Percentiles rank a stretch among this genome's conserved stretches.
These are phyloP conservation scores for Holtermannia corniformis DNA, from an alignment of 768 basidiomycete species.

Conservation along the genomic window DNA sequence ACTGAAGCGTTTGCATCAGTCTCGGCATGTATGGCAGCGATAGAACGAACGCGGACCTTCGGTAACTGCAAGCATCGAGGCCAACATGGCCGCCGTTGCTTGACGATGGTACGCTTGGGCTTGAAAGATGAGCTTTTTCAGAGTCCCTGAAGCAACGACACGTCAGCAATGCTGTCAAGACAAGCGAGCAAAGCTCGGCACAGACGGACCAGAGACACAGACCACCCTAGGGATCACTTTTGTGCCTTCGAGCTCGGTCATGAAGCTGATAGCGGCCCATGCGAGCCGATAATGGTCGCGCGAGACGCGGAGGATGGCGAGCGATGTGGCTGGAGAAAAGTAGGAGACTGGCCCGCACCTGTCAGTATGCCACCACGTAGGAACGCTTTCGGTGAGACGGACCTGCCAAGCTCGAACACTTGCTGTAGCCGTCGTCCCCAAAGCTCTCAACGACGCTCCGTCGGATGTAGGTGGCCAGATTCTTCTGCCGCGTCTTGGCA, in stretches of 20 bases:
- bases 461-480: background rate
- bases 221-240: conserved; percentile 65
- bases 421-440: conserved; percentile 7
- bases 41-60: too few relatives aligned
- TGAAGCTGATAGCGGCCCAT: conserved; percentile 66
- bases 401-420: background rate
- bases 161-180: background rate
- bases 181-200: background rate
- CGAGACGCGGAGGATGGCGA: conserved; percentile 77
- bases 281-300: conserved; percentile 69
- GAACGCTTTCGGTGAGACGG: background rate
- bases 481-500: background rate
- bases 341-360: conserved; percentile 59
- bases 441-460: conserved; percentile 8
- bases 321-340: conserved; percentile 68
- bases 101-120: conserved; percentile 27
- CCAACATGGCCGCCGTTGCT: conserved; percentile 14
- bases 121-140: conserved; percentile 62
- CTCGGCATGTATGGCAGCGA: too few relatives aligned
- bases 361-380: background rate
- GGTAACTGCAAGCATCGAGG: conserved; percentile 3
- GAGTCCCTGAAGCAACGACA: conserved; percentile 53
- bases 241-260: conserved; percentile 54
- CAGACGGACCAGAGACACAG: conserved; percentile 61
- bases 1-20: too few relatives aligned